Conservation (phyloP, 345 rosid genomes). For the Eutrema heterophyllum region DNA sequence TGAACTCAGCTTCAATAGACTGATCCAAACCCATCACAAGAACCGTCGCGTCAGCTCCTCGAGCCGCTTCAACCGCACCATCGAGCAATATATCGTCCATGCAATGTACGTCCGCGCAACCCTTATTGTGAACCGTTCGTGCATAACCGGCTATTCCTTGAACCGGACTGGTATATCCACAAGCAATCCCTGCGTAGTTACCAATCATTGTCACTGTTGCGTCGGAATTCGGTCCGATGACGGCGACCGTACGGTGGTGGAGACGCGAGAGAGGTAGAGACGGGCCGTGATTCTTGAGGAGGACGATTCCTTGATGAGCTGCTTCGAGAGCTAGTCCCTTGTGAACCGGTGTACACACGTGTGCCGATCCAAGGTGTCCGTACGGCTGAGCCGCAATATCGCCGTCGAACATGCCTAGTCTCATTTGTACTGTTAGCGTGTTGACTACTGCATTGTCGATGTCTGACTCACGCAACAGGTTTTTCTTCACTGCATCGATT, state of each 20-base stretch:
- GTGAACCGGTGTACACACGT: constrained; percentile 70
- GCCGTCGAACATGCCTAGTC: constrained; percentile 88
- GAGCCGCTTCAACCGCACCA: constrained; percentile 49
- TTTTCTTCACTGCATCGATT: constrained; percentile 42
- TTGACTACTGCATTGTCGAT: constrained; percentile 58
- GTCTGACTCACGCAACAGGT: constrained; percentile 48
- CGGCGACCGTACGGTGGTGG: constrained; percentile 57
- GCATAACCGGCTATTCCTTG: constrained; percentile 59
- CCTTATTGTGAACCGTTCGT: constrained; percentile 43
- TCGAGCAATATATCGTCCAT: constrained; percentile 41
- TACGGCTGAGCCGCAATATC: constrained; percentile 49
- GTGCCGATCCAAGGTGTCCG: constrained; percentile 64
- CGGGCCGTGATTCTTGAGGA: constrained; percentile 58
- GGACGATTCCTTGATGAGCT: constrained; percentile 87
- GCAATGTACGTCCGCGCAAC: constrained; percentile 70
- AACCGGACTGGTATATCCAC: constrained; percentile 66
- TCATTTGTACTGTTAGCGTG: constrained; percentile 77
- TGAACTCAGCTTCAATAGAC: constrained; percentile 72
- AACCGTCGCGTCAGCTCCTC: constrained; percentile 60
- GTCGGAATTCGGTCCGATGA: constrained; percentile 78
- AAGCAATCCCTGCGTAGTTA: constrained; percentile 93
- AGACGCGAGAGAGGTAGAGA: constrained; percentile 58
- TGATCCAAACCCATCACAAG: constrained; percentile 91
- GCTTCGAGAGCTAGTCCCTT: constrained; percentile 84
- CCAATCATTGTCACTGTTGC: constrained; percentile 83